Evolutionary conservation across 1,139 yeast species (phyloP).

Genomic region (Hansenula anomala): DNA sequence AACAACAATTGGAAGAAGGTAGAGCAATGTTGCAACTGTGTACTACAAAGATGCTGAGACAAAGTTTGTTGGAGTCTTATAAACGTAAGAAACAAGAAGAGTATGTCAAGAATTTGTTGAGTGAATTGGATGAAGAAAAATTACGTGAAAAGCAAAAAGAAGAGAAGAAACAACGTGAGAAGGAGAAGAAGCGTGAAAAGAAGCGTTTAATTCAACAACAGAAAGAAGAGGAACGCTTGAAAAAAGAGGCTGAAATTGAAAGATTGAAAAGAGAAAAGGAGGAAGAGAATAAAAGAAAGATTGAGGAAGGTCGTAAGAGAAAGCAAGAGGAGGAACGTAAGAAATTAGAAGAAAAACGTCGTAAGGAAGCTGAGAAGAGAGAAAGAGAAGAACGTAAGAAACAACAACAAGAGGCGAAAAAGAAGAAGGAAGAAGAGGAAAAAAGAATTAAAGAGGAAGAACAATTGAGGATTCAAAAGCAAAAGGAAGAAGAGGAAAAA

Average conservation of each 20-base stretch:
- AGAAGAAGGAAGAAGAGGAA: constrained; percentile 26
- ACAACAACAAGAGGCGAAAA: constrained; percentile 30
- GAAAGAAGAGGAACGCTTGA: constrained; percentile 67
- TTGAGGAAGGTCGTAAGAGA: constrained; percentile 41
- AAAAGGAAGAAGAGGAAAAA: constrained; percentile 20
- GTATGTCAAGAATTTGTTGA: constrained; percentile 15
- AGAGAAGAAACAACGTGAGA: constrained; percentile 64
- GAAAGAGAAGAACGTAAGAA: constrained; percentile 30
- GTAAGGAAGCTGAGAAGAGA: constrained; percentile 35
- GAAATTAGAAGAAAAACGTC: constrained; percentile 40
- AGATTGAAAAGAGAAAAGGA: constrained; percentile 48
- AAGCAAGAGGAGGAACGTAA: constrained; percentile 39
- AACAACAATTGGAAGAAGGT: constrained; percentile 46
- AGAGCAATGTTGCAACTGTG: constrained; percentile 61
- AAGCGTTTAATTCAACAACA: constrained; percentile 64
- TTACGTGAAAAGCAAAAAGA: constrained; percentile 65
- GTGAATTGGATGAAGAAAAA: constrained; percentile 74
- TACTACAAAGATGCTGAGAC: constrained; percentile 72
- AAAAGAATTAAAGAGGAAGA: constrained; percentile 25
- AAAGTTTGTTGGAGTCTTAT: constrained; percentile 68
- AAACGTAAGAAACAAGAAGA: constrained; percentile 61
- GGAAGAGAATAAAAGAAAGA: constrained; percentile 39
- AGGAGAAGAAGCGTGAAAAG: constrained; percentile 76
- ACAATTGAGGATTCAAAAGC: constrained; percentile 13
- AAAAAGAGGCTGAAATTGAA: constrained; percentile 39